Conservation (phyloP, 164 flowering plant species). For the Nelumbo lutea region DNA sequence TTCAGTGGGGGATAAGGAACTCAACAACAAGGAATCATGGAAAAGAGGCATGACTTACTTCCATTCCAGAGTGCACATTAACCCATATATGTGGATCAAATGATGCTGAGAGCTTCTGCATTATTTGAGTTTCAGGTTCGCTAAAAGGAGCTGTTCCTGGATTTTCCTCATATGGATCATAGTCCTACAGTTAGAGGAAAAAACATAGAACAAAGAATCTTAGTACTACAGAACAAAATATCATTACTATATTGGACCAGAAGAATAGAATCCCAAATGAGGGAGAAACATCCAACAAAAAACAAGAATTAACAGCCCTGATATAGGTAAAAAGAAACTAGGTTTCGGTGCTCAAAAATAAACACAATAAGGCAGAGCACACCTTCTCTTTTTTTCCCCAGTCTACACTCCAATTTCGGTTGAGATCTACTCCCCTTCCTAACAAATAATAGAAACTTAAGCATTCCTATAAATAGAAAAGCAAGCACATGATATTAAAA, state of each 20-base stretch:
- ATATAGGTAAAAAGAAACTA: background rate
- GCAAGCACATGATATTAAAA: background rate
- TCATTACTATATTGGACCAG: background rate
- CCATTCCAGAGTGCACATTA: conserved; percentile 99
- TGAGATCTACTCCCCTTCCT: conserved; percentile 99
- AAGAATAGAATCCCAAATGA: conserved; percentile 1
- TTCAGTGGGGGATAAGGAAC: background rate
- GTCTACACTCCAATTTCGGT: conserved; percentile 98
- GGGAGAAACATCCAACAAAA: background rate
- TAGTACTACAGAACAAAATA: background rate
- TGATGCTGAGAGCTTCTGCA: conserved; percentile 75
- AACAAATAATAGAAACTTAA: conserved; percentile 22
- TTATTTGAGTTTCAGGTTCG: conserved; percentile 91
- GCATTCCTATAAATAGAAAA: conserved; percentile 7
- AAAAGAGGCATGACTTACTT: conserved; percentile 38
- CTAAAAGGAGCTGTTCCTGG: conserved; percentile 95
- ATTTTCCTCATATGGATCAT: conserved; percentile 95
- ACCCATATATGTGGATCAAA: conserved; percentile 95
- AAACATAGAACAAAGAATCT: background rate
- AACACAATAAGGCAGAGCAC: conserved; percentile 2
- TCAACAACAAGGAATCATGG: background rate
- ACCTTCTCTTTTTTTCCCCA: conserved; percentile 99
- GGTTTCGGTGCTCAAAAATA: background rate
- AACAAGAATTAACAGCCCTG: background rate
- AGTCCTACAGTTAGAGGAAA: conserved; percentile 52